A percentile compares a stretch with the other conserved stretches of the same genome.
Conservation (phyloP, 1,139 yeast genomes). For the Lodderomyces theae region DNA sequence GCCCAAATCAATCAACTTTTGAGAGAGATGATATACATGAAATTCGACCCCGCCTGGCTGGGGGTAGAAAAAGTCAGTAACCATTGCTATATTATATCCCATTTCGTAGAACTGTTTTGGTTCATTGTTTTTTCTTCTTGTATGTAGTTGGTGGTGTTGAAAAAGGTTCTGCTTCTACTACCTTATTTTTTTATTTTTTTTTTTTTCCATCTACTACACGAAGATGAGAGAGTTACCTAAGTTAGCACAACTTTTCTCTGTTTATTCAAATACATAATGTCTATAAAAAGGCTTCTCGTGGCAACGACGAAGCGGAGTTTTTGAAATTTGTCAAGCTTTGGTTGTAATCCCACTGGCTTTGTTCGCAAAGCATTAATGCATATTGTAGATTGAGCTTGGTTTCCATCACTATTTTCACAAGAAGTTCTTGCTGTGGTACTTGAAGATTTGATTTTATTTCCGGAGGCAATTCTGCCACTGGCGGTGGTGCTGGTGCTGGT, state of each 20-base stretch:
- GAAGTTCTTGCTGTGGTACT: constrained; percentile 61
- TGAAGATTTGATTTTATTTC: constrained; percentile 51
- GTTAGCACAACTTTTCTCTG: background rate
- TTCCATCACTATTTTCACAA: constrained; percentile 63
- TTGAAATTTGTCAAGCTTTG: constrained; percentile 70
- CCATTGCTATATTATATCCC: constrained; percentile 64
- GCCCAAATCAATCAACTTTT: constrained; percentile 76
- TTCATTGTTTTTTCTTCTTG: no score
- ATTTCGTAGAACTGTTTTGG: no score
- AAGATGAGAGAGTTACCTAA: no score
- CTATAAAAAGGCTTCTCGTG: constrained; percentile 38
- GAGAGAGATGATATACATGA: constrained; percentile 81
- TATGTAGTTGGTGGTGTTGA: background rate
- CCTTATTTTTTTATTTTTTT: no score
- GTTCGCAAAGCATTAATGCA: constrained; percentile 82
- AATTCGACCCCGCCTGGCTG: constrained; percentile 98
- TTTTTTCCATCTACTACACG: no score
- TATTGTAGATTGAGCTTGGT: constrained; percentile 78
- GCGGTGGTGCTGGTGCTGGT: constrained; percentile 29
- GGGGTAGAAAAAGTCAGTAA: constrained; percentile 96
- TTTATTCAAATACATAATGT: constrained; percentile 2
- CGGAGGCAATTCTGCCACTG: constrained; percentile 45
- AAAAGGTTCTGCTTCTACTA: background rate
- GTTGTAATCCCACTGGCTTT: constrained; percentile 80
- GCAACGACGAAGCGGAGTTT: constrained; percentile 50